Conservation (phyloP, 106 monocot species). For the Triglochin maritima region DNA sequence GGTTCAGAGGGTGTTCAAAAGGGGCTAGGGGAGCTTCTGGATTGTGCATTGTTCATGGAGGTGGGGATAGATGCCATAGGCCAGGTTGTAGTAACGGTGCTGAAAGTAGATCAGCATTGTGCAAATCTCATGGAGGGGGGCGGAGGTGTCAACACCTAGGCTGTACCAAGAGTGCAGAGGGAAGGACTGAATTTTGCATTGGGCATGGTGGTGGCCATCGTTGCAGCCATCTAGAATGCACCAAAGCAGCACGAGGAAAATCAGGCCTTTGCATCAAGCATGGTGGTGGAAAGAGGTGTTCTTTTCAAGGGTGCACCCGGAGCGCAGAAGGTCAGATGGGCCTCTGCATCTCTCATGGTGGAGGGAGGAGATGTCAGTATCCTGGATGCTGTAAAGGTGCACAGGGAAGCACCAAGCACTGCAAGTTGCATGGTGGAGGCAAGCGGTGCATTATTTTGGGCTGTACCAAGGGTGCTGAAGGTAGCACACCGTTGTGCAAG, state of each 20-base stretch:
- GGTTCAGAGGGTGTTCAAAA: slow-evolving; percentile 54
- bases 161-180: slow-evolving; percentile 76
- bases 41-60: slow-evolving; percentile 79
- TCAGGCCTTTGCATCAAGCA: slow-evolving; percentile 71
- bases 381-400: slow-evolving; percentile 47
- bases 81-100: slow-evolving; percentile 78
- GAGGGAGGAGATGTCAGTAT: slow-evolving; percentile 60
- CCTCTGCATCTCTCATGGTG: slow-evolving; percentile 82
- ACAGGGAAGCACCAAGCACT: slow-evolving; percentile 70
- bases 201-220: slow-evolving; percentile 68
- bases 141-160: slow-evolving; percentile 55
- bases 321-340: slow-evolving; percentile 72
- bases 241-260: slow-evolving; percentile 52
- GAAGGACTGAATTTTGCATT: slow-evolving; percentile 71
- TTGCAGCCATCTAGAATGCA: slow-evolving; percentile 41
- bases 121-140: slow-evolving; percentile 75
- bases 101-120: slow-evolving; percentile 60
- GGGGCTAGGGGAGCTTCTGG: slow-evolving; percentile 67
- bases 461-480: slow-evolving; percentile 71
- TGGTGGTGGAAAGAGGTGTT: slow-evolving; percentile 70
- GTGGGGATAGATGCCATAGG: slow-evolving; percentile 72
- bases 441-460: slow-evolving; percentile 72
- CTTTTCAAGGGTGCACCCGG: slow-evolving; percentile 35
- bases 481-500: slow-evolving; percentile 65
- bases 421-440: slow-evolving; percentile 82